Evolutionary conservation across 2,329 filamentous ascomycete genomes (phyloP), one percentile per base, ranked within the genome.

Genomic region (Colletotrichum gloeosporioides): DNA sequence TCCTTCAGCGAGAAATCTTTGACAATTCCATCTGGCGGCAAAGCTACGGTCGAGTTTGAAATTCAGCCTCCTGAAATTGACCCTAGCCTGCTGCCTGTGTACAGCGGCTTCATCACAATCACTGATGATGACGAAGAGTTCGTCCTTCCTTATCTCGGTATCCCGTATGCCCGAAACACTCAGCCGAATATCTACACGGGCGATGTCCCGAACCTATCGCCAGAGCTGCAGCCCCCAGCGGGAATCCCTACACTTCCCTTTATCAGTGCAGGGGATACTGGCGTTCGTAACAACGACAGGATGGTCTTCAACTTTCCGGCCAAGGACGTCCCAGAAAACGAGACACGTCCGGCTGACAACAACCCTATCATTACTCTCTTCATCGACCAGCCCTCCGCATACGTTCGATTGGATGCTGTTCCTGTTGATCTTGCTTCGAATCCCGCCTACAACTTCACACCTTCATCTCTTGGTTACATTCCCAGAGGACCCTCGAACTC

Each of bases 101-200:
- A 75, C 62, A 75, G 73, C 22, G 73, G 73, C 7, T 66, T 71
- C 62, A 75, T 72, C 62, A 71, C 68, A 8, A 36, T 75, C 16
- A 36, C 44, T 31, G 61, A 75, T 9, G 62, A 36, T 34, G 31
- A 25, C 4, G 27, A 62, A 3, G 25, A 67, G 10, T 75, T 66
- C n/a, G 62, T 39, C 12, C 63, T 75, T 13, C 68, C 68, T 5
- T 75, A 75, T 32, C 49, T 67, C 22, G 73, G 73, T 8, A 55
- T 75, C 10, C 61, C 73, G 9, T 75, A 75, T n/a, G 18, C 34
- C 4, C 73, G 73, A 10, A 16, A 9, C 25, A 31, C 49, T 13
- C 13, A 62, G 15, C 34, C 49, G 6, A 72, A 71, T 32, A 65
- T 71, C 4, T 71, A 71, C 29, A 71, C 69, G 12, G 66, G 71